Percentiles rank a stretch among this genome's conserved stretches.
phyloP scores from a whole-genome alignment of 768 basidiomycete genomes.

The Lactarius psammicola region DNA sequence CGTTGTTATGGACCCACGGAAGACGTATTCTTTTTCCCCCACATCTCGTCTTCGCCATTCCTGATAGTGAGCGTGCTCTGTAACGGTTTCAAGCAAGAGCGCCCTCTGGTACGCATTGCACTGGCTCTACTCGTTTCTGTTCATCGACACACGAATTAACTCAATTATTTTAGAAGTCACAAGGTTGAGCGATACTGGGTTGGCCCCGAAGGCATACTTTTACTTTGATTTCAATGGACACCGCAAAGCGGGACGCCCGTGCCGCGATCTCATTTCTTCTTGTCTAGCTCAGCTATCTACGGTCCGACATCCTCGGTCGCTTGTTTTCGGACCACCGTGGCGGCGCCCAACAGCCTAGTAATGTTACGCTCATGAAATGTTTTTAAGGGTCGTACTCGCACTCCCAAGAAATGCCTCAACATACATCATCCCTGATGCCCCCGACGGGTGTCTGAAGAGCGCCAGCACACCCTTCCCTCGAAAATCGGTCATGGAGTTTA shows the following conservation, averaged over 20 bases:
- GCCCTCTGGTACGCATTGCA: neutral
- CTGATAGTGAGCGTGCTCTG: neutral
- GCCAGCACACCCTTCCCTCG: neutral
- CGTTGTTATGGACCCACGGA: constrained; percentile 1
- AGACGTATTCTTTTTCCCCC: neutral
- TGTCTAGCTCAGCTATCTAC: neutral
- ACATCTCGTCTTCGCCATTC: neutral
- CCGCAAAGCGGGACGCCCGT: neutral
- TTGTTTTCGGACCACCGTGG: neutral
- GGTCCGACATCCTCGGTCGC: neutral
- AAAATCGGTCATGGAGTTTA: neutral
- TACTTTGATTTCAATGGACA: constrained; percentile 1
- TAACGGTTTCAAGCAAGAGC: neutral
- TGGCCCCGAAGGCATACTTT: neutral
- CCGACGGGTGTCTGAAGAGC: neutral
- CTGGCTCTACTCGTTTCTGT: neutral
- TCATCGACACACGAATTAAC: neutral
- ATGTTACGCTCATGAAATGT: neutral
- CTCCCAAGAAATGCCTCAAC: neutral
- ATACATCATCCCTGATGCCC: neutral
- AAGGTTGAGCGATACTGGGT: neutral
- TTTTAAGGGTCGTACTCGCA: neutral
- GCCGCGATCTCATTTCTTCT: neutral
- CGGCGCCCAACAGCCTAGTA: neutral
- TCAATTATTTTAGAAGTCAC: neutral